Percentiles rank a stretch among this genome's conserved stretches.
These are phyloP conservation scores for Bruguiera gymnorhiza DNA, from an alignment of 345 rosid genomes.

Conservation along the genomic window DNA sequence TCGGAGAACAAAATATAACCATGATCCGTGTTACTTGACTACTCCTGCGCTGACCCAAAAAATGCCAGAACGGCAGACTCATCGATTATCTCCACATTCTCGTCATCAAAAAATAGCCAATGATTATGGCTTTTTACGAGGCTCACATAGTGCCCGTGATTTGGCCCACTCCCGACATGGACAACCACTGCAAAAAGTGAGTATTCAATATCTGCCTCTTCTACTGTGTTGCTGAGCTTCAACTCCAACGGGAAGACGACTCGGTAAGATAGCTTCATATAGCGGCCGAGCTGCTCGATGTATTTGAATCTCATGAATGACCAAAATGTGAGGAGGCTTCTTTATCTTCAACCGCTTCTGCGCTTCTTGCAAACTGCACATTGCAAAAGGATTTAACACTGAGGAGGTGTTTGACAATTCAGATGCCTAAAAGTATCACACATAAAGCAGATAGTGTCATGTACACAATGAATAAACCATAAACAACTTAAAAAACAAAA, in stretches of 20 bases:
- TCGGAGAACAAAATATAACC: too few relatives aligned
- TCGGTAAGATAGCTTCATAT: slow-evolving; percentile 92
- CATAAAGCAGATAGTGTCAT: too few relatives aligned
- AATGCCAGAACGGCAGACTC: too few relatives aligned
- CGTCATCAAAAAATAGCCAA: slow-evolving; percentile 83
- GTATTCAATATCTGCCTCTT: slow-evolving; percentile 83
- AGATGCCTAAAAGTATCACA: background rate
- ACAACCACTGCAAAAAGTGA: slow-evolving; percentile 97
- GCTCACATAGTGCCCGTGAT: slow-evolving; percentile 95
- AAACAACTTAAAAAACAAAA: too few relatives aligned
- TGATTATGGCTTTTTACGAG: slow-evolving; percentile 99
- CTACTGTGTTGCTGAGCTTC: slow-evolving; percentile 90
- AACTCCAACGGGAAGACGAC: slow-evolving; percentile 94
- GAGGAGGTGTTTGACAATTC: background rate
- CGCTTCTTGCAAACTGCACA: slow-evolving; percentile 95
- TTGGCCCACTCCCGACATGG: slow-evolving; percentile 97
- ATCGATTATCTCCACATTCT: too few relatives aligned
- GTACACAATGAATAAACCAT: too few relatives aligned
- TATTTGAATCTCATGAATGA: slow-evolving; percentile 93
- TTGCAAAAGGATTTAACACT: background rate
- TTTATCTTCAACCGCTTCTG: slow-evolving; percentile 99
- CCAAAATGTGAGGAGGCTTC: slow-evolving; percentile 89
- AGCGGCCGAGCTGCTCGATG: slow-evolving; percentile 90
- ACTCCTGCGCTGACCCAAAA: too few relatives aligned
- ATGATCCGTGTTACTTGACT: too few relatives aligned